Evolutionary conservation across 2,329 filamentous ascomycete genomes (phyloP), one percentile per base, ranked within the genome.

Genomic region (Lasiodiplodia citricola): DNA sequence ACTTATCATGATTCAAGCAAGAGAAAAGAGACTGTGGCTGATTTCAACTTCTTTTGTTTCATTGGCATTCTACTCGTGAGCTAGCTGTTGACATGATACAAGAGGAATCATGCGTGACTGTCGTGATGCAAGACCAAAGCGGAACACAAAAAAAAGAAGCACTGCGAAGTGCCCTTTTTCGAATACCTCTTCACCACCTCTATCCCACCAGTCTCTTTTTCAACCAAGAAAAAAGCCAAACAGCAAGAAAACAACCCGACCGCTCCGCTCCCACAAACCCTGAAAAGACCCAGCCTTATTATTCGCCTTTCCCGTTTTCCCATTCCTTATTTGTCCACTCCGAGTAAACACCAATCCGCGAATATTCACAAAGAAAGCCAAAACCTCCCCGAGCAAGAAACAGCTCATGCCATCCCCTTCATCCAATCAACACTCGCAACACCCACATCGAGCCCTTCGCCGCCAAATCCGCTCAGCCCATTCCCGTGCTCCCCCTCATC

Each of bases 361-460:
- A 21, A 47, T 47, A 8, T 47, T 11, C 44, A 47, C 18, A 56
- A 21, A 31, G 28, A 35, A 23, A 44, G 14, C 31, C 4, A 38
- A 57, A 38, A 4, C 6, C 31, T 10, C 8, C 6, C 31, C 31
- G 8, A 35, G 31, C 51, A 54, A 35, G 35, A 57, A 28, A 25
- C 13, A 54, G 8, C 21, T 60, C 21, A 64, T 18, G 60, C 60
- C 13, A 64, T 28, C 47, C 60, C 60, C 47, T 50, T 64, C 60
- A 64, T 64, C 60, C 60, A 64, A 64, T 64, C 60, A n/a, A 64
- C 60, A 47, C 60, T 47, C 18, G 44, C 7, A 11, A 47, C 23
- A 4, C 38, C 60, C 2, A 64, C 60, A 31, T 52, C 60, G 28
- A 64, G 16, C 47, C 18, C n/a, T 7, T 38, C 44, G 4, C 31